Evolutionary conservation across 306 rosid species (phyloP), one percentile per base, ranked within the genome.

Genomic region (Cucurbita argyrosperma): DNA sequence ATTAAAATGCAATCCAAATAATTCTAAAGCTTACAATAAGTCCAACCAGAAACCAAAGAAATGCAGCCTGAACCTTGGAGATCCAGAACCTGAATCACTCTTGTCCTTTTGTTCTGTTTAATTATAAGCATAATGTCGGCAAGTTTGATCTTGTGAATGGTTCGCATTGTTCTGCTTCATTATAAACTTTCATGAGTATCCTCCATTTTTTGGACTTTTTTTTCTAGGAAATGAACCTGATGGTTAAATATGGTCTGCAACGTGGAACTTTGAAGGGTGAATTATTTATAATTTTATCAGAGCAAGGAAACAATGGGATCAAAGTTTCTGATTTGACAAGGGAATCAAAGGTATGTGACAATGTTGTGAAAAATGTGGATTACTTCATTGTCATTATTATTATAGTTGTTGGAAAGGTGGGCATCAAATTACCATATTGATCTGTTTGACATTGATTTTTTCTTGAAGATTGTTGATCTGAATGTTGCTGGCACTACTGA

Each of bases 261-360:
- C 88, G 88, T 81, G 91, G 92, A 74, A 86, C 96, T 50, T 81
- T 94, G 96, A 94, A 94, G 86, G 80, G 86, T 15, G 97, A 86
- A 76, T 81, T 91, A 77, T 91, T 91, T 80, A 85, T 67, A 79
- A 87, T 88, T 76, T 86, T 94, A 81, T 82, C 84, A 42, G 90
- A 84, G 77, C 85, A 85, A 78, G 97, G 97, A 78, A 88, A 83
- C 79, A 84, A 75, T 83, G 99, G 99, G 54, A 85, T 84, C 84
- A 85, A 89, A 77, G 89, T 91, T 77, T 83, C 91, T 76, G 95
- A 91, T 19, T 77, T 94, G 82, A 88, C 86, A 42, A 88, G 86
- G 80, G 81, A 85, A 79, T 74, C 74, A 71, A 88, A 86, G 88
- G 98, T 90, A 86, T 86, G 97, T 90, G 80, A 13, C 45, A 35